Conservation (phyloP, 208 protist species). For the Lotmaria passim region DNA sequence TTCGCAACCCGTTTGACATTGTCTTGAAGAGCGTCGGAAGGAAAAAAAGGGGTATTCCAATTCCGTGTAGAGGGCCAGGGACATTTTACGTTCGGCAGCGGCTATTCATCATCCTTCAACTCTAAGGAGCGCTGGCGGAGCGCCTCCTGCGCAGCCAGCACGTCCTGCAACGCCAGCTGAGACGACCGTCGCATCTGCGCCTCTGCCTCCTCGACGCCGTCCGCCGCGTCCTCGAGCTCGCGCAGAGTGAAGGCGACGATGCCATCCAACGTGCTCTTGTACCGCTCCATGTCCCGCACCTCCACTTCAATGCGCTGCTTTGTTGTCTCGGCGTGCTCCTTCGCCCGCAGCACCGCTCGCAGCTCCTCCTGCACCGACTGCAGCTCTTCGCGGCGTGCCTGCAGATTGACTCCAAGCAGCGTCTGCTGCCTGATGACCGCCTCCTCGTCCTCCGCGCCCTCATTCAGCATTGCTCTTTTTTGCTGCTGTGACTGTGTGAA, state of each 20-base stretch:
- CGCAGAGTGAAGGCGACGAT: conserved; percentile 22
- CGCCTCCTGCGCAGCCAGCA: conserved; percentile 8
- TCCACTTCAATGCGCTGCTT: not conserved
- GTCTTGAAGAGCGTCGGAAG: no score
- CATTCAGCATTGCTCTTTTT: no score
- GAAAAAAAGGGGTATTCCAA: not conserved
- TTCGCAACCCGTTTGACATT: no score
- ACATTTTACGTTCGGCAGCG: not conserved
- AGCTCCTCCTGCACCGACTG: conserved; percentile 9
- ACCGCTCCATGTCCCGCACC: conserved; percentile 20
- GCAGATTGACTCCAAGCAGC: not conserved
- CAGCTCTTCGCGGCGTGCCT: not conserved
- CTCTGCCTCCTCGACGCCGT: conserved; percentile 24
- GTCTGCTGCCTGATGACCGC: not conserved
- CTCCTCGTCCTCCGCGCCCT: conserved; percentile 1
- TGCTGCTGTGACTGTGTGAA: no score
- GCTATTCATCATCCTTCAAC: not conserved
- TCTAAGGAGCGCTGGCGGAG: not conserved
- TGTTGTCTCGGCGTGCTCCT: conserved; percentile 3
- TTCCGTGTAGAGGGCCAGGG: no score
- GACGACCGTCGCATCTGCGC: not conserved
- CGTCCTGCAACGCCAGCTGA: not conserved
- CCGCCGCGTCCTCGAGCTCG: conserved; percentile 16
- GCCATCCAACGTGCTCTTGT: conserved; percentile 20
- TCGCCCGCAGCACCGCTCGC: not conserved